Base-by-base conservation (phyloP, 805 yeast genomes). In the Sugiyamaella smithiae region DNA sequence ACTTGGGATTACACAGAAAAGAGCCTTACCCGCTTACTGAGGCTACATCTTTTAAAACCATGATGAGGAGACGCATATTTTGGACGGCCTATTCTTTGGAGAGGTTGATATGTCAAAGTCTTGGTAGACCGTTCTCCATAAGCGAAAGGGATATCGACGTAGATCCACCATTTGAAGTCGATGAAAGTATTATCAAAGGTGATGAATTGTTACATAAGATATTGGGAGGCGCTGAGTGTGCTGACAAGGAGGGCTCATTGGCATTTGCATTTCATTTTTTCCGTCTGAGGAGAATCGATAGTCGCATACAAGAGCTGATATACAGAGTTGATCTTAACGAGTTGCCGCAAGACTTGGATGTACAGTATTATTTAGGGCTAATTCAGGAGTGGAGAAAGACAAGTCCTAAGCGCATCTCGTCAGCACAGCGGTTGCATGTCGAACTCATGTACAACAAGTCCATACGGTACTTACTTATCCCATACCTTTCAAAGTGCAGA, bases 1-100 rank as follows among this genome's bases (percentile, higher is more conserved):
- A 88, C 65, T 66, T 88, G 51, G 96, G 95, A 1, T 68, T 88
- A 5, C 96, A 88, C 64, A 78, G 81, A 25, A 96, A 88, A 57
- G 58, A 62, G 17, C 41, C 43, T 4, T 37, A 37, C 14, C 29
- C 29, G 11, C 35, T 33, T 20, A 45, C 43, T 11, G 50, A 48
- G 11, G 8, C 17, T 12, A 80, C 80, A 52, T 76, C 83, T 0
- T 82, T 76, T 58, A 68, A 76, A 0, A 67, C 76, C 28, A 96
- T 88, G 60, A 66, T 83, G 63, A 72, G 93, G 51, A 72, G 93
- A 57, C 67, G 93, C 33, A 60, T 85, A 20, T 88, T 88, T 58
- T 88, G 97, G 97, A 84, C 93, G 62, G 80, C 90, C 1, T 88
- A 88, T 62, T 76, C 89, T 1, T 66, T 89, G 48, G 97, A 88